Percentiles rank a stretch among this genome's conserved stretches.
Conservation (phyloP, 2,329 filamentous ascomycete genomes). For the Salinomyces thailandicus region DNA sequence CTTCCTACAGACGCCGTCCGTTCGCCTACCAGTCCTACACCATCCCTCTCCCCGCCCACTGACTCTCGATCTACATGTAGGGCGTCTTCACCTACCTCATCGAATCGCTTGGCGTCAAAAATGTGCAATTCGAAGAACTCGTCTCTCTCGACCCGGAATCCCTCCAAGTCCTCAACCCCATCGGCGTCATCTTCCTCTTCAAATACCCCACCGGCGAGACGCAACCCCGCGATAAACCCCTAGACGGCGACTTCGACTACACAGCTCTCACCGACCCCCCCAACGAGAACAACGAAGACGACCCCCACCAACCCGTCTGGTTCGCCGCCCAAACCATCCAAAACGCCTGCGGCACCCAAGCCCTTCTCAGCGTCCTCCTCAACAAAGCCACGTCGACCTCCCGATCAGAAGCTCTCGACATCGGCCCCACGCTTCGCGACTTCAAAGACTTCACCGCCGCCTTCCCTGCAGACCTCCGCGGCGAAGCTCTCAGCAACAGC, state of each 20-base stretch:
- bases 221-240: conserved; percentile 50
- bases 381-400: conserved; percentile 49
- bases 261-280: conserved; percentile 42
- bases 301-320: conserved; percentile 51
- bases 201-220: conserved; percentile 73
- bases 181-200: conserved; percentile 95
- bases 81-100: conserved; percentile 97
- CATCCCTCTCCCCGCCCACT: background rate
- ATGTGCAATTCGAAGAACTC: conserved; percentile 95
- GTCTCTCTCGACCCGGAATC: conserved; percentile 72
- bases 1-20: background rate
- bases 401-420: conserved; percentile 31
- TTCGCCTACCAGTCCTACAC: background rate
- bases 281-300: conserved; percentile 11
- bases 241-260: conserved; percentile 73
- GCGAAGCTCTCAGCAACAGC: conserved; percentile 61
- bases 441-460: conserved; percentile 84
- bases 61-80: conserved; percentile 32
- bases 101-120: conserved; percentile 80
- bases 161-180: conserved; percentile 48
- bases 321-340: conserved; percentile 97
- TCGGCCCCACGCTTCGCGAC: conserved; percentile 59
- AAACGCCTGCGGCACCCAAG: conserved; percentile 95
- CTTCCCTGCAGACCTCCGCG: conserved; percentile 59
- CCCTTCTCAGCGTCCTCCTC: conserved; percentile 78